Conservation (phyloP, 2,329 filamentous ascomycete genomes). For the Aspergillus sp. region DNA sequence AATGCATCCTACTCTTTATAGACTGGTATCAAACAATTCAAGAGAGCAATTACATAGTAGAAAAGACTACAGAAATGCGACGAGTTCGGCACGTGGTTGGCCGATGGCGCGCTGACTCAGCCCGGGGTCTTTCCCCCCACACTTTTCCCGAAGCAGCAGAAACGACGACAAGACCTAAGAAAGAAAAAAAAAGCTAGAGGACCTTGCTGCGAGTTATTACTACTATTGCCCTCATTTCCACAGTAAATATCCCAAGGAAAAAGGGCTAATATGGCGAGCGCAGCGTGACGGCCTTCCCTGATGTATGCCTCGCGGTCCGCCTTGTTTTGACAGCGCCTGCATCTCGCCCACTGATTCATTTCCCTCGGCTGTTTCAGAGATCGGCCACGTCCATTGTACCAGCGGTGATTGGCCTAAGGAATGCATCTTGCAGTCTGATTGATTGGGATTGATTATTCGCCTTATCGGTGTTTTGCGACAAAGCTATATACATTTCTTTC, state of each 20-base stretch:
- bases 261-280: background rate
- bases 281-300: background rate
- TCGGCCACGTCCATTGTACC: background rate
- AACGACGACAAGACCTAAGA: background rate
- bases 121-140: background rate
- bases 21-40: too few relatives aligned
- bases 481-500: background rate
- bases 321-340: background rate
- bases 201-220: background rate
- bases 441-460: slow-evolving; percentile 1
- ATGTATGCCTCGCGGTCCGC: background rate
- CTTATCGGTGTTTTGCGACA: background rate
- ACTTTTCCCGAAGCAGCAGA: background rate
- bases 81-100: background rate
- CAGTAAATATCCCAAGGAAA: background rate
- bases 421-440: background rate
- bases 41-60: too few relatives aligned
- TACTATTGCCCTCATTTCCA: too few relatives aligned
- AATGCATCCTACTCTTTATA: too few relatives aligned
- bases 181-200: background rate
- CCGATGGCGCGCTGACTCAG: background rate
- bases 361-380: slow-evolving; percentile 1
- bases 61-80: background rate
- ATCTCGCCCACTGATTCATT: background rate
- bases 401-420: background rate